Evolutionary conservation across 1,284 basidiomycete genomes (phyloP).

Genomic region (Pterula multifida): DNA sequence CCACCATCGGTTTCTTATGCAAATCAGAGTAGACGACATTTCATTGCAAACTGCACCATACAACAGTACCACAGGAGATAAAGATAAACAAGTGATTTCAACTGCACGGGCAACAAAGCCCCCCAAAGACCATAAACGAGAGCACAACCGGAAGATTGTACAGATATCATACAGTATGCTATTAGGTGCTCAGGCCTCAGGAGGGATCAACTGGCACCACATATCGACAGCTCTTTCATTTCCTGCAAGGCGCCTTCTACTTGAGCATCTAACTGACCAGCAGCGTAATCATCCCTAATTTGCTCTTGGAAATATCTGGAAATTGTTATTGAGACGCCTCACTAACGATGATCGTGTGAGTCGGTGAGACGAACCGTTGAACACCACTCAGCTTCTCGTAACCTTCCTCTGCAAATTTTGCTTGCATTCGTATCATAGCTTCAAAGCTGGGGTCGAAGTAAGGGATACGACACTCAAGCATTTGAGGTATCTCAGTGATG

Average conservation of each 20-base stretch:
- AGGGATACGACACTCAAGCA: slow-evolving; percentile 91
- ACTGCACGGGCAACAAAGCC: no score
- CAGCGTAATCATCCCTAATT: slow-evolving; percentile 82
- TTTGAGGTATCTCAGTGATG: slow-evolving; percentile 81
- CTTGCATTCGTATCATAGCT: slow-evolving; percentile 96
- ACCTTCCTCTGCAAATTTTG: slow-evolving; percentile 93
- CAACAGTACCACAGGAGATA: no score
- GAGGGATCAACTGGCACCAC: background rate
- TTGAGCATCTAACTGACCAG: slow-evolving; percentile 42
- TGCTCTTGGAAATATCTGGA: slow-evolving; percentile 78
- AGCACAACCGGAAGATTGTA: no score
- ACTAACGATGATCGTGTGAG: background rate
- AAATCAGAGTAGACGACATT: no score
- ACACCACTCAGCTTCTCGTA: slow-evolving; percentile 97
- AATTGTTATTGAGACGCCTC: slow-evolving; percentile 2
- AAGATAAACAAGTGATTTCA: no score
- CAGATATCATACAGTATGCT: no score
- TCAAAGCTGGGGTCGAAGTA: slow-evolving; percentile 99
- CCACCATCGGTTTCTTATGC: no score
- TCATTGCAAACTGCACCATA: no score
- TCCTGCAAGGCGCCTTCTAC: slow-evolving; percentile 2
- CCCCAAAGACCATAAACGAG: no score
- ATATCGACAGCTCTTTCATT: slow-evolving; percentile 2
- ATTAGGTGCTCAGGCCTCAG: background rate
- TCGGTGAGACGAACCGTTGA: slow-evolving; percentile 48